A percentile compares a stretch with the other conserved stretches of the same genome.
These are phyloP conservation scores for Yarrowia porcina DNA, from an alignment of 805 yeast species.

Conservation along the genomic window DNA sequence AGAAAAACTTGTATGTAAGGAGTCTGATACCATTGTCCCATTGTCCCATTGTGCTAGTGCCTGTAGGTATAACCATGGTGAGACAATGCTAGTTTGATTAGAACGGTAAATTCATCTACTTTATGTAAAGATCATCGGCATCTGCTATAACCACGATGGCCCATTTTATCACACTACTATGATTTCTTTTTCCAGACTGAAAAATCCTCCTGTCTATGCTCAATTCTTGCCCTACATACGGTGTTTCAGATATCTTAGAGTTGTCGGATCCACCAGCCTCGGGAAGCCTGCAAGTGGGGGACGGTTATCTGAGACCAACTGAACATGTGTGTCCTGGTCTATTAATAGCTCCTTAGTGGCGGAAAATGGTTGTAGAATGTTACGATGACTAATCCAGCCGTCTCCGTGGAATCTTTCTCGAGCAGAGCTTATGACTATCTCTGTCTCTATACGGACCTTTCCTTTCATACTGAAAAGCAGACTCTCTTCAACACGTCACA, in stretches of 20 bases:
- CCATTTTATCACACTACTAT: no score
- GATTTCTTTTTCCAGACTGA: no score
- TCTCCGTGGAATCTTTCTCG: not conserved
- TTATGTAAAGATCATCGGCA: no score
- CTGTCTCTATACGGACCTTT: not conserved
- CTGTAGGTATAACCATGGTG: no score
- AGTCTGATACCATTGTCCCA: no score
- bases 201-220: no score
- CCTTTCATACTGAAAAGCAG: not conserved
- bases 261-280: not conserved
- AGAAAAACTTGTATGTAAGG: no score
- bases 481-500: not conserved
- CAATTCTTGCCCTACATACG: not conserved
- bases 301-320: conserved; percentile 1
- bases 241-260: not conserved
- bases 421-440: not conserved
- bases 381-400: not conserved
- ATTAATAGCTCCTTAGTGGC: not conserved
- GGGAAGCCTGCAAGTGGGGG: not conserved
- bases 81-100: no score
- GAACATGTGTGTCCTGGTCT: not conserved
- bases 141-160: no score
- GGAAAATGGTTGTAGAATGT: no score
- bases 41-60: no score
- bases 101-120: no score